Base-by-base conservation (phyloP, 495 filamentous ascomycete species). In the Penicillium cosmopolitanum region DNA sequence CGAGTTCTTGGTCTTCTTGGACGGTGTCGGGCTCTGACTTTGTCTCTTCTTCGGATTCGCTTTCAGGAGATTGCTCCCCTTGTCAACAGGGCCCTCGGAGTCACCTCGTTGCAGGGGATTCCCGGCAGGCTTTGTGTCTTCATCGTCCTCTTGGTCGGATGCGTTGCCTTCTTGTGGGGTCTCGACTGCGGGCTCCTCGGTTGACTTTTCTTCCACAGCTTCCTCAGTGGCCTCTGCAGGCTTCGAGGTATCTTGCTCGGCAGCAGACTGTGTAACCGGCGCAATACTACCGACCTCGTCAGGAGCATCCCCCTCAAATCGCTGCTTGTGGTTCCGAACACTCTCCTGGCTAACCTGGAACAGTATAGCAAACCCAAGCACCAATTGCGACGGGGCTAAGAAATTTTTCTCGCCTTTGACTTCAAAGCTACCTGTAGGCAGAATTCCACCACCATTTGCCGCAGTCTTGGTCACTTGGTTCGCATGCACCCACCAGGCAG, bases 311-410 rank as follows among this genome's bases (percentile, higher is more conserved):
- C 54, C 42, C 50, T 87, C 82, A 42, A 91, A 60, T 43, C 88
- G 81, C 70, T 87, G 91, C 34, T 87, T 81, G 75, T 97, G 93
- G 51, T 85, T 87, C 28, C 78, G 81, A 65, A 91, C 90, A 67
- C 92, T 96, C 58, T 95, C 89, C 60, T 96, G 91, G 66, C 92
- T 96, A 54, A 98, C 83, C 69, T 84, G 88, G 70, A 95, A 98
- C 71, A 96, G 77, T 42, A 97, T 82, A 4, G 84, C 92, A 69
- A 97, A 91, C 0, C 95, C 95, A 42, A 98, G 79, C 35, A 96
- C 77, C 35, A 98, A 77, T 66, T 94, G 92, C 10, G 94, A 88
- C 2, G 95, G 95, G 2, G 93, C 93, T 46, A 98, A 75, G 64
- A 88, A 93, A 62, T 96, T 96, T 73, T 96, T 96, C 70, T 89